Conservation (phyloP, 2,329 filamentous ascomycete species). For the Allantophomopsis lycopodina region DNA sequence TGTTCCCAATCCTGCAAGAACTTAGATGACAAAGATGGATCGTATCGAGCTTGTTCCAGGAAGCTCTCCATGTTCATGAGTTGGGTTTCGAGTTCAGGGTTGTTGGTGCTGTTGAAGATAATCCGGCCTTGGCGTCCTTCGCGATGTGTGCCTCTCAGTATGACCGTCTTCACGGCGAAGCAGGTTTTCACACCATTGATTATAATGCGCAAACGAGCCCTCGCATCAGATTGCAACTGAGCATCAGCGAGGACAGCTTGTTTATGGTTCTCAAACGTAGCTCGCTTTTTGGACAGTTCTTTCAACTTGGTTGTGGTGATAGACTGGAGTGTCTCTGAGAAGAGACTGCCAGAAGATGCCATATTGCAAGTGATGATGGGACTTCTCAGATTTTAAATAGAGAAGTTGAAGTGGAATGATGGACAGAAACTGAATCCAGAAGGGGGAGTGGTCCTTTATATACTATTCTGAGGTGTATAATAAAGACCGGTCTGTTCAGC, state of each 20-base stretch:
- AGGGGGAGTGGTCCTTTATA: too few relatives aligned
- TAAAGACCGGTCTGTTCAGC: too few relatives aligned
- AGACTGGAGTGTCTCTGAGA: constrained; percentile 37
- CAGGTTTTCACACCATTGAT: constrained; percentile 15
- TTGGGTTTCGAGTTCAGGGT: constrained; percentile 9
- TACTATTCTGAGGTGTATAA: too few relatives aligned
- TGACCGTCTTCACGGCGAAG: constrained; percentile 13
- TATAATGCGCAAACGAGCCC: constrained; percentile 20
- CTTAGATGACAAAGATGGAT: constrained; percentile 33
- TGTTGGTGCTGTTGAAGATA: constrained; percentile 6
- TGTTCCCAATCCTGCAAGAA: constrained; percentile 31
- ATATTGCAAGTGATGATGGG: constrained; percentile 8
- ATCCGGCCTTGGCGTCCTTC: constrained; percentile 4
- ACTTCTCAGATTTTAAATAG: too few relatives aligned
- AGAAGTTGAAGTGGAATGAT: too few relatives aligned
- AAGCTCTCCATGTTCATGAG: constrained; percentile 32
- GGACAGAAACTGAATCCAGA: too few relatives aligned
- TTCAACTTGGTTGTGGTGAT: constrained; percentile 41
- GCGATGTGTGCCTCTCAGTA: constrained; percentile 5
- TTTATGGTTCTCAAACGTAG: constrained; percentile 32
- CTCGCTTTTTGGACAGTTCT: constrained; percentile 38
- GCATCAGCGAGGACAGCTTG: constrained; percentile 20
- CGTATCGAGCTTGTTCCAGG: constrained; percentile 35
- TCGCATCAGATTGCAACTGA: constrained; percentile 16
- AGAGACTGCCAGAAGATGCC: constrained; percentile 20